A percentile compares a stretch with the other conserved stretches of the same genome.
phyloP scores from a whole-genome alignment of 495 filamentous ascomycete genomes.

The Podospora tetraspora region DNA sequence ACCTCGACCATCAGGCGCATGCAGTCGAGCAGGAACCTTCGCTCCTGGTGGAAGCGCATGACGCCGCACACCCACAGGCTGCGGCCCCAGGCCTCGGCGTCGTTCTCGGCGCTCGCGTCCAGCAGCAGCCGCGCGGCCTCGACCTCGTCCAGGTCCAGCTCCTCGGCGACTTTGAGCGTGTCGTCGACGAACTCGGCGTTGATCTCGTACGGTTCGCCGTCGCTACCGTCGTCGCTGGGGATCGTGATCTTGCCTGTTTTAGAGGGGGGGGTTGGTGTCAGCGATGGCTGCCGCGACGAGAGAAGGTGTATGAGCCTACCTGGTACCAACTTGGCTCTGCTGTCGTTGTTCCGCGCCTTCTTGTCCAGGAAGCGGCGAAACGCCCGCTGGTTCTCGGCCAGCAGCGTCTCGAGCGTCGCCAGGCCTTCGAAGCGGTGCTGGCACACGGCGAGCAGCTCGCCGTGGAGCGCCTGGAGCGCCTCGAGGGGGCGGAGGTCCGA shows the following conservation, averaged over 20 bases:
- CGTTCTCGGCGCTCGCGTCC: constrained; percentile 58
- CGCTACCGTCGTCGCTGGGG: constrained; percentile 15
- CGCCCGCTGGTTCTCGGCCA: constrained; percentile 63
- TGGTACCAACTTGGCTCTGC: constrained; percentile 49
- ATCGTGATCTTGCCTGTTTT: constrained; percentile 62
- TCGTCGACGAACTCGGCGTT: constrained; percentile 82
- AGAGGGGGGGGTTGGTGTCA: background rate
- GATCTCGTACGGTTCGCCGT: constrained; percentile 68
- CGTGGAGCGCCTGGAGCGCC: constrained; percentile 68
- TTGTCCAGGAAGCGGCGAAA: constrained; percentile 77
- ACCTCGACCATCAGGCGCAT: constrained; percentile 68
- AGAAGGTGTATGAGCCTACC: constrained; percentile 19
- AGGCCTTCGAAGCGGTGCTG: constrained; percentile 56
- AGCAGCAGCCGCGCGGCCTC: constrained; percentile 71
- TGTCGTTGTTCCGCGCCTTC: constrained; percentile 60
- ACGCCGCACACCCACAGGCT: constrained; percentile 65
- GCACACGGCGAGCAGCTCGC: constrained; percentile 65
- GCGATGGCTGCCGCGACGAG: too few relatives aligned
- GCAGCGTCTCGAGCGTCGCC: constrained; percentile 57
- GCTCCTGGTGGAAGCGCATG: constrained; percentile 76
- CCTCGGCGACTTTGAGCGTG: constrained; percentile 73
- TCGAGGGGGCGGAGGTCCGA: constrained; percentile 58
- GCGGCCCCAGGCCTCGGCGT: constrained; percentile 59
- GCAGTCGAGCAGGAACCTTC: constrained; percentile 74
- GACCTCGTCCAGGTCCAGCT: constrained; percentile 82